phyloP scores from a whole-genome alignment of 2,329 filamentous ascomycete species.

The Pseudocercospora crystallina region DNA sequence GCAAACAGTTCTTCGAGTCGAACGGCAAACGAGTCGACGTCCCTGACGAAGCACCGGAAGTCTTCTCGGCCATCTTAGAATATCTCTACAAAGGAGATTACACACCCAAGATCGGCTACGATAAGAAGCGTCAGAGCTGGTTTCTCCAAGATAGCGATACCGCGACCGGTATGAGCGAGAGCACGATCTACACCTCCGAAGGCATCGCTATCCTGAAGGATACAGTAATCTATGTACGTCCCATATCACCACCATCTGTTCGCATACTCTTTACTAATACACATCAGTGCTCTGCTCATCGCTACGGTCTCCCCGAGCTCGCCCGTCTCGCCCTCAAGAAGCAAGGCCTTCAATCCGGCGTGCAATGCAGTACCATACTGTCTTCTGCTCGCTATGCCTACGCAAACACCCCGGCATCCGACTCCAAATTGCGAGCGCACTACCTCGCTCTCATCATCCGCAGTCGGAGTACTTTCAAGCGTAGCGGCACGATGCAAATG shows the following conservation, averaged over 20 bases:
- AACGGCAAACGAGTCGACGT: slow-evolving; percentile 72
- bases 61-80: slow-evolving; percentile 87
- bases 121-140: slow-evolving; percentile 78
- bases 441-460: slow-evolving; percentile 92
- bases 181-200: slow-evolving; percentile 67
- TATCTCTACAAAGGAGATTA: slow-evolving; percentile 95
- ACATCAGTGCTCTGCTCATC: slow-evolving; percentile 70
- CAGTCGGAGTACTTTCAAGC: slow-evolving; percentile 82
- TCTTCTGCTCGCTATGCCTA: slow-evolving; percentile 88
- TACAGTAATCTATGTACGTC: slow-evolving; percentile 73
- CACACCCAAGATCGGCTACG: slow-evolving; percentile 77
- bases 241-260: not conserved
- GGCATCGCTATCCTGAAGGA: slow-evolving; percentile 77
- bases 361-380: slow-evolving; percentile 81
- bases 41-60: slow-evolving; percentile 82
- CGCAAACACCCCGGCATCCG: slow-evolving; percentile 80
- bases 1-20: slow-evolving; percentile 62
- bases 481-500: slow-evolving; percentile 91
- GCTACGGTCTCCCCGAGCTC: slow-evolving; percentile 78
- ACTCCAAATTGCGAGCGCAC: slow-evolving; percentile 87
- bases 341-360: slow-evolving; percentile 82
- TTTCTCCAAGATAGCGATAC: slow-evolving; percentile 66
- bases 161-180: slow-evolving; percentile 53
- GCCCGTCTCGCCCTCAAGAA: slow-evolving; percentile 84
- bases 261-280: slow-evolving; percentile 3